Percentiles rank a stretch among this genome's conserved stretches.
Conservation (phyloP, 306 rosid species). For the Senna tora region DNA sequence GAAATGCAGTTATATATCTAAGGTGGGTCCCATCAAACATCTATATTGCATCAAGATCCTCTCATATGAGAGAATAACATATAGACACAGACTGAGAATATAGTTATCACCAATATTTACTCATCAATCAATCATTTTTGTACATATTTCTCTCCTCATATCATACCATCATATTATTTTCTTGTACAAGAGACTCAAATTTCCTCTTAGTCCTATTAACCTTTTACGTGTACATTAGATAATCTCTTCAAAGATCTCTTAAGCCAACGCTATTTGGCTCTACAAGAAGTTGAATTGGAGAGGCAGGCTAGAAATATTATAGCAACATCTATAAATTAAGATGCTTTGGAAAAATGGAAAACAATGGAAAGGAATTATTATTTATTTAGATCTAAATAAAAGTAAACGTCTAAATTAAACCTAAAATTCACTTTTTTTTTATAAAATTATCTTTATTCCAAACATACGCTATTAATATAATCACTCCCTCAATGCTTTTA, state of each 20-base stretch:
- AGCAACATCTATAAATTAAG: not conserved
- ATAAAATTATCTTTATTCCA: not conserved
- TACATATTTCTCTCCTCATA: no score
- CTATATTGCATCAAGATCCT: no score
- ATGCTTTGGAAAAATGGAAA: not conserved
- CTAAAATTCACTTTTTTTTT: not conserved
- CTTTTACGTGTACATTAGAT: no score
- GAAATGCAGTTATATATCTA: not conserved
- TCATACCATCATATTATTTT: no score
- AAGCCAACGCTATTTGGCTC: not conserved
- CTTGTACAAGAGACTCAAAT: no score
- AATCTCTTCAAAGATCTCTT: not conserved
- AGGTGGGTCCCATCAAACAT: not conserved
- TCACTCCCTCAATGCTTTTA: conserved; percentile 16
- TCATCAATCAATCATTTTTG: no score
- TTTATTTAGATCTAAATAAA: not conserved
- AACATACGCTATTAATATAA: not conserved
- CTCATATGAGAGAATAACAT: no score
- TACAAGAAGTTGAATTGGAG: not conserved
- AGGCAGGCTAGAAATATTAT: not conserved
- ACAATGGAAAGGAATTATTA: not conserved
- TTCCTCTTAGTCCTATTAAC: no score
- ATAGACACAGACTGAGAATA: no score
- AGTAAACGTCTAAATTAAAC: not conserved
- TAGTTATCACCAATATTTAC: no score